Base-by-base conservation (phyloP, 805 yeast species). In the Ogataea ganodermae region DNA sequence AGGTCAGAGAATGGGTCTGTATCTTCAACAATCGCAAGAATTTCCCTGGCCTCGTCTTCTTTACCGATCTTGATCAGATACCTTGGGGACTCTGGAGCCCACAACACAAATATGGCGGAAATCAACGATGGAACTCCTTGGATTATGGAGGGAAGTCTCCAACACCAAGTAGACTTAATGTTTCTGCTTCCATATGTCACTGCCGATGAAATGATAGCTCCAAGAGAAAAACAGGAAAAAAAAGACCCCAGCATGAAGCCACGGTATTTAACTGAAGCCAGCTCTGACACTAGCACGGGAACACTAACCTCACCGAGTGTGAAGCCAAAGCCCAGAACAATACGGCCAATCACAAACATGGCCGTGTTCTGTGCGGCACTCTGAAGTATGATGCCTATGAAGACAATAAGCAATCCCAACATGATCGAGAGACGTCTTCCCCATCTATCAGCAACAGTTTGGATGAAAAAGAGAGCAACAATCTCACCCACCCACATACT, bases 101-200 rank as follows among this genome's bases (percentile, higher is more conserved):
- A 50, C 18, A 42, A 21, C 9, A 46, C 35, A 13, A 42, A 27
- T 12, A 37, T n/a, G 3, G 35, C 27, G 5, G 44, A 30, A 3
- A 46, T 30, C 17, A 35, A 3, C 12, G 46, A 42, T 4, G 50
- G 50, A 30, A 42, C 17, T 7, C 31, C 38, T 63, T 79, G 83
- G 23, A 78, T 49, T 46, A 68, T 70, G 5, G 79, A 69, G 26
- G 83, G 83, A 45, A 77, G 65, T 62, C 78, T 73, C 83, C 83
- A 78, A 30, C 71, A 62, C 68, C 71, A 70, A 35, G 65, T 62
- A 20, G 81, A 78, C 14, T 46, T 30, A 26, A 67, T 50, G 28
- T 58, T 52, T 49, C 70, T 64, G 18, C 74, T 68, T 45, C 75
- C 76, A 46, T 64, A 72, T 2, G 76, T 68, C 31, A 69, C 70